A percentile compares a stretch with the other conserved stretches of the same genome.
Conservation (phyloP, 805 yeast genomes). For the Brettanomyces anomalus region DNA sequence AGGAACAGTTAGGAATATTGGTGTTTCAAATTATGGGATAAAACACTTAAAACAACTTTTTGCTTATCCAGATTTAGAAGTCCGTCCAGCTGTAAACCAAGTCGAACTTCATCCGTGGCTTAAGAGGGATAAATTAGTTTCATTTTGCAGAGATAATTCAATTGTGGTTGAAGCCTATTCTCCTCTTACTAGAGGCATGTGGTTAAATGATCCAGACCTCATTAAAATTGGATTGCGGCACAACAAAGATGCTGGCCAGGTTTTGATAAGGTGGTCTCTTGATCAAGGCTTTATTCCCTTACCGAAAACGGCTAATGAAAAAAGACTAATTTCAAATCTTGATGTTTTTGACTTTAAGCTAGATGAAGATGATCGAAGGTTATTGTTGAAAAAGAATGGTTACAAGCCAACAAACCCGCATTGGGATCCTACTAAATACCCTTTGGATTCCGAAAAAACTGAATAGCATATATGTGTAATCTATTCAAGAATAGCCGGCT, state of each 20-base stretch:
- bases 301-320: constrained; percentile 23
- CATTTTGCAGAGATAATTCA: constrained; percentile 33
- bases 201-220: constrained; percentile 33
- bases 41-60: constrained; percentile 46
- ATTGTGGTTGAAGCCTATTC: constrained; percentile 53
- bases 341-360: constrained; percentile 31
- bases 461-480: too few relatives aligned
- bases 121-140: constrained; percentile 33
- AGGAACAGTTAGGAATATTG: constrained; percentile 44
- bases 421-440: constrained; percentile 7
- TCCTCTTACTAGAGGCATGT: constrained; percentile 50
- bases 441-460: constrained; percentile 5
- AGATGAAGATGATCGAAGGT: constrained; percentile 26
- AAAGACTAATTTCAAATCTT: constrained; percentile 32
- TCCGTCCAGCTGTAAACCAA: constrained; percentile 39
- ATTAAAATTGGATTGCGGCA: constrained; percentile 38
- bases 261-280: constrained; percentile 58
- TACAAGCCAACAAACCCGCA: constrained; percentile 3
- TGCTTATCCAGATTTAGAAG: constrained; percentile 32
- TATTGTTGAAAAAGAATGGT: constrained; percentile 29
- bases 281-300: constrained; percentile 45
- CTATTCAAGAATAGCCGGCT: too few relatives aligned
- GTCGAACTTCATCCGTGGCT: constrained; percentile 42
- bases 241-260: constrained; percentile 42
- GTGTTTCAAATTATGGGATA: constrained; percentile 55